These are phyloP conservation scores for Testicularia cyperi DNA, from an alignment of 1,284 basidiomycete genomes.

Conservation along the genomic window DNA sequence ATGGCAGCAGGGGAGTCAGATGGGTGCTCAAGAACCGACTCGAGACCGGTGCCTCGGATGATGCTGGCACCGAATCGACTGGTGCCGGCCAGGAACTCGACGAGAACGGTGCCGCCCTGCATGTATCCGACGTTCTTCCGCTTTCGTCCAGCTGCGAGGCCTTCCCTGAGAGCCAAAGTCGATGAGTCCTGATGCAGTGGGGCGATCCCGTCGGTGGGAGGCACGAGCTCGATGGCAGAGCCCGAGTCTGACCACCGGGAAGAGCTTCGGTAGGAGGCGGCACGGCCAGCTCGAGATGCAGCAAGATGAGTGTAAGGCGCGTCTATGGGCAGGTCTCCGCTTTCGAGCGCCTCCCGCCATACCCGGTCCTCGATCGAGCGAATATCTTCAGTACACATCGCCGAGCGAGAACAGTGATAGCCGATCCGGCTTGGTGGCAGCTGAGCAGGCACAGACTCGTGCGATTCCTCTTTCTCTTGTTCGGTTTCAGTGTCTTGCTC, in stretches of 20 bases:
- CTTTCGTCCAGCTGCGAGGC: too few relatives aligned
- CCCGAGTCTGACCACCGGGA: too few relatives aligned
- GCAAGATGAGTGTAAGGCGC: conserved; percentile 48
- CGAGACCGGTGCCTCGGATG: conserved; percentile 14
- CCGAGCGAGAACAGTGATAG: conserved; percentile 16
- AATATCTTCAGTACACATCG: conserved; percentile 30
- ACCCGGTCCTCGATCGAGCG: conserved; percentile 32
- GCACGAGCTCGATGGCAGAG: conserved; percentile 21
- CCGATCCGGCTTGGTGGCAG: neutral
- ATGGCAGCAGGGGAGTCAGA: too few relatives aligned
- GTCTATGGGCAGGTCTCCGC: conserved; percentile 31
- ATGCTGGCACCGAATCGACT: conserved; percentile 39
- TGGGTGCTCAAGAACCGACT: neutral
- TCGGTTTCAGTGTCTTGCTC: neutral
- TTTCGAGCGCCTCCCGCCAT: conserved; percentile 40
- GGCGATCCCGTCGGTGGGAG: conserved; percentile 7
- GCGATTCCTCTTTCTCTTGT: neutral
- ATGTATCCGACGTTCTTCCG: conserved; percentile 7
- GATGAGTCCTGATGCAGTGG: too few relatives aligned
- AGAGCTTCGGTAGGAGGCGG: conserved; percentile 6
- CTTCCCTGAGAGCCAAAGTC: too few relatives aligned
- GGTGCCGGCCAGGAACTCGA: conserved; percentile 42
- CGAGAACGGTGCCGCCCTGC: conserved; percentile 47
- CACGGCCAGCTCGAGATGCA: conserved; percentile 13
- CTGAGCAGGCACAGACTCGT: neutral